phyloP scores from a whole-genome alignment of 495 filamentous ascomycete species.

The Xylaria palmicola region DNA sequence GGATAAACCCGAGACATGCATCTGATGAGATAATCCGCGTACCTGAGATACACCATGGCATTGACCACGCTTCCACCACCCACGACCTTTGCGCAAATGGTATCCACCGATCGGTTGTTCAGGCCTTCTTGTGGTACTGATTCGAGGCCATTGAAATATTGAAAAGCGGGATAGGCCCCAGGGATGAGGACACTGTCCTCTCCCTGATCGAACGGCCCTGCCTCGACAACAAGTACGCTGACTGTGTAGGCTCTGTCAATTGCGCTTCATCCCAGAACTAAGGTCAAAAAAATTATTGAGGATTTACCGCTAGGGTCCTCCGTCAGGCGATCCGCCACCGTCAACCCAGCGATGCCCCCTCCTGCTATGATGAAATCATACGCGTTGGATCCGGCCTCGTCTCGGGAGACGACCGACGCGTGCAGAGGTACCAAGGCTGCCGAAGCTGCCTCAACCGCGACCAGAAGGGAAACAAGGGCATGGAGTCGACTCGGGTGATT shows the following conservation, averaged over 20 bases:
- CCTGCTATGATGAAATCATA: slow-evolving; percentile 53
- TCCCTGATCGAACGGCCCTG: slow-evolving; percentile 35
- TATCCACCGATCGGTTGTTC: slow-evolving; percentile 22
- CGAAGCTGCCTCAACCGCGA: background rate
- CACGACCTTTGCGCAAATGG: slow-evolving; percentile 33
- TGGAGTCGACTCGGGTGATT: background rate
- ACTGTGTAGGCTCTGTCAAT: slow-evolving; percentile 24
- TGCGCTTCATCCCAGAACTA: slow-evolving; percentile 25
- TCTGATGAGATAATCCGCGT: slow-evolving; percentile 9
- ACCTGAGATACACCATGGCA: slow-evolving; percentile 42
- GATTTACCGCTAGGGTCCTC: slow-evolving; percentile 41
- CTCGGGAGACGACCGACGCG: slow-evolving; percentile 26
- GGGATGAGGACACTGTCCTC: slow-evolving; percentile 30
- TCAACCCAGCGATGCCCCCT: slow-evolving; percentile 48
- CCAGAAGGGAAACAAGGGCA: background rate
- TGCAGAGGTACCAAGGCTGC: slow-evolving; percentile 16
- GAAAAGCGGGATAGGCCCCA: slow-evolving; percentile 19
- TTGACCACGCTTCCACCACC: slow-evolving; percentile 46
- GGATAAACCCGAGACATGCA: background rate
- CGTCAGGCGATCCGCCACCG: slow-evolving; percentile 48
- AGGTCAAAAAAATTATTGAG: slow-evolving; percentile 22
- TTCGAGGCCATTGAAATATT: slow-evolving; percentile 30
- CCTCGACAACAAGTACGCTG: slow-evolving; percentile 44
- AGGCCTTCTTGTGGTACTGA: slow-evolving; percentile 25
- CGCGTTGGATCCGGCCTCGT: slow-evolving; percentile 15